phyloP scores from a whole-genome alignment of 2,329 filamentous ascomycete genomes.

The Penicillium decumbens region DNA sequence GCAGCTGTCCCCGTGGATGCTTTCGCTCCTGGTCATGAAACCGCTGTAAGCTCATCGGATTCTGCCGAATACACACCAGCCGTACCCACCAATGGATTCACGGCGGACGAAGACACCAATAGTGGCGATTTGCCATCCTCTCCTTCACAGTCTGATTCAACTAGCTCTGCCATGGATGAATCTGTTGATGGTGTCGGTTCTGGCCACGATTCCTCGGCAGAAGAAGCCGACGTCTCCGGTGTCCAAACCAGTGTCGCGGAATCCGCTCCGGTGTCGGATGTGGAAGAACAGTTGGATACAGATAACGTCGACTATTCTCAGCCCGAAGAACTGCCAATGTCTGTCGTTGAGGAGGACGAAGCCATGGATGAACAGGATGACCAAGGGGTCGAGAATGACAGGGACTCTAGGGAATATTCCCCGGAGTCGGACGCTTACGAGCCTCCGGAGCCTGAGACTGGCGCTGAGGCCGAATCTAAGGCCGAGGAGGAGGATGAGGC shows the following conservation, averaged over 20 bases:
- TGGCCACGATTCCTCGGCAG: slow-evolving; percentile 12
- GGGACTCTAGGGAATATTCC: slow-evolving; percentile 27
- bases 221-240: slow-evolving; percentile 11
- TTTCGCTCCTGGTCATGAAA: background rate
- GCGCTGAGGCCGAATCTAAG: slow-evolving; percentile 18
- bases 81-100: slow-evolving; percentile 8
- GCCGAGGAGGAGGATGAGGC: slow-evolving; percentile 16
- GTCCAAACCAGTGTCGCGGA: background rate
- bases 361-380: slow-evolving; percentile 2
- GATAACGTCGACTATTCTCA: slow-evolving; percentile 5
- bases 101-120: slow-evolving; percentile 7
- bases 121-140: slow-evolving; percentile 15
- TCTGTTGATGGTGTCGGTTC: slow-evolving; percentile 27
- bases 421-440: slow-evolving; percentile 53
- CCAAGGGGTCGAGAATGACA: slow-evolving; percentile 4
- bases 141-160: slow-evolving; percentile 27
- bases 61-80: slow-evolving; percentile 6
- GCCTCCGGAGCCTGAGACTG: slow-evolving; percentile 45
- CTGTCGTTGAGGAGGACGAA: slow-evolving; percentile 7
- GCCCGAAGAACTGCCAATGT: slow-evolving; percentile 2
- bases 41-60: background rate
- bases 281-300: slow-evolving; percentile 5
- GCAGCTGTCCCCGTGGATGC: background rate
- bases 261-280: background rate
- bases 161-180: slow-evolving; percentile 39